Percentiles rank a stretch among this genome's conserved stretches.
Evolutionary conservation across 2,329 filamentous ascomycete species (phyloP).

Genomic region (Fusarium robinianum): DNA sequence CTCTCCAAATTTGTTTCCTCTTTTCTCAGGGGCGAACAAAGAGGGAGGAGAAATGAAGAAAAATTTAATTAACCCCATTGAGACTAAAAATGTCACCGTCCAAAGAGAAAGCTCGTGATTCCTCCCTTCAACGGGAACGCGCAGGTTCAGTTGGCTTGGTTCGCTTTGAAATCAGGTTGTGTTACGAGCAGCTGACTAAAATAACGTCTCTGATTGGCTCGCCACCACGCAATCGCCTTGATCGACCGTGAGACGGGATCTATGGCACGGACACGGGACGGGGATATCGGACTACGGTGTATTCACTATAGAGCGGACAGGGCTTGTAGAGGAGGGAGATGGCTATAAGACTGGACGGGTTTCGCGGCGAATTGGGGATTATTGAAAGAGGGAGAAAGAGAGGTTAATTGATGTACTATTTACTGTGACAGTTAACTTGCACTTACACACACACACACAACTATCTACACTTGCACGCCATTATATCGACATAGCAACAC

Average conservation of each 20-base stretch:
- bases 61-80: too few species aligned
- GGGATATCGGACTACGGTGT: constrained; percentile 15
- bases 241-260: constrained; percentile 1
- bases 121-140: neutral
- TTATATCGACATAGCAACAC: too few species aligned
- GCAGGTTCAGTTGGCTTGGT: too few species aligned
- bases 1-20: too few species aligned
- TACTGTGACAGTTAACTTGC: neutral
- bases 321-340: constrained; percentile 5
- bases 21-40: too few species aligned
- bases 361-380: too few species aligned
- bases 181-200: constrained; percentile 43
- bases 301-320: constrained; percentile 2
- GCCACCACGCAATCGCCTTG: neutral
- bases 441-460: neutral
- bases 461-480: neutral
- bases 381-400: neutral
- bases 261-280: constrained; percentile 7
- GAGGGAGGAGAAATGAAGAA: too few species aligned
- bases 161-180: constrained; percentile 1
- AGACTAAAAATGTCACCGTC: too few species aligned
- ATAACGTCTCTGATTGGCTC: constrained; percentile 37
- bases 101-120: constrained; percentile 13
- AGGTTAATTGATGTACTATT: constrained; percentile 1
- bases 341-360: constrained; percentile 22